phyloP scores from a whole-genome alignment of 257 asterid species.

The Scutellaria galericulata region DNA sequence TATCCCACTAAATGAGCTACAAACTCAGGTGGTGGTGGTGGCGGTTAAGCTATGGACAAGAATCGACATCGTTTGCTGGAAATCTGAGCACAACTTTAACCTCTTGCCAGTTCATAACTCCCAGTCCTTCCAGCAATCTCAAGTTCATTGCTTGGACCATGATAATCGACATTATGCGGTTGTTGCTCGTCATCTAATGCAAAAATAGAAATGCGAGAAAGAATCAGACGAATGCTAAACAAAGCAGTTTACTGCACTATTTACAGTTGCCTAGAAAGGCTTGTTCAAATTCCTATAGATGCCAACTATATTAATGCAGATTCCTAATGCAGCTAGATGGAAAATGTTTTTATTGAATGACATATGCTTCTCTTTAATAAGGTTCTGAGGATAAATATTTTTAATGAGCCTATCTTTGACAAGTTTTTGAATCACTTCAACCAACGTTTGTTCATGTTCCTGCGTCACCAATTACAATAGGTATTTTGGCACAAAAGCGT shows the following conservation, averaged over 20 bases:
- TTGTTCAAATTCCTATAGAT: neutral
- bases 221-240: slow-evolving; percentile 13
- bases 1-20: neutral
- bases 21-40: neutral
- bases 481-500: slow-evolving; percentile 25
- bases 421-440: slow-evolving; percentile 81
- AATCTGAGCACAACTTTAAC: slow-evolving; percentile 31
- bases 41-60: slow-evolving; percentile 37
- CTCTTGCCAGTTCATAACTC: slow-evolving; percentile 43
- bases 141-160: slow-evolving; percentile 38
- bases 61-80: slow-evolving; percentile 40
- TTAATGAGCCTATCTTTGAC: slow-evolving; percentile 24
- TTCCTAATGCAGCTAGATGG: neutral
- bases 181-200: slow-evolving; percentile 59
- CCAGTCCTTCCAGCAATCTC: slow-evolving; percentile 45
- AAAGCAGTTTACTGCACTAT: neutral
- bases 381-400: neutral
- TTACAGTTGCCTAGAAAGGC: neutral
- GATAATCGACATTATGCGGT: slow-evolving; percentile 36
- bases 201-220: slow-evolving; percentile 18
- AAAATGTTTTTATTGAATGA: too few species aligned
- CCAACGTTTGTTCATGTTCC: slow-evolving; percentile 88
- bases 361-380: too few species aligned
- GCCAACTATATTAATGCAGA: neutral
- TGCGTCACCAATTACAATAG: slow-evolving; percentile 48